Percentiles rank a stretch among this genome's conserved stretches.
phyloP scores from a whole-genome alignment of 78 protist genomes.

The Pigoraptor vietnamica region DNA sequence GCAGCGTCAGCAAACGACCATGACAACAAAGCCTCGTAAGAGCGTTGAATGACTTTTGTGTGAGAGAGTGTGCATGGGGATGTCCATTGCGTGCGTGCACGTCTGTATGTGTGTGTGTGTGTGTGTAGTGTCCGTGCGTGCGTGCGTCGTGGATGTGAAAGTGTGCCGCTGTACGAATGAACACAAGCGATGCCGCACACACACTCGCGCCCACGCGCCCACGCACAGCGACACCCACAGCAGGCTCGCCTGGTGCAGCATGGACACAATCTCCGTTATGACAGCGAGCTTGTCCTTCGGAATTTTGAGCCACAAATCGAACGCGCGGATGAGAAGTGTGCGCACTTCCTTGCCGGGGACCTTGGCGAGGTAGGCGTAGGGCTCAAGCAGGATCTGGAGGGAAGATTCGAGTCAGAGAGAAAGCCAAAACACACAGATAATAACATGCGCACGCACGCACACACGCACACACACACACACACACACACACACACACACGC shows the following conservation, averaged over 20 bases:
- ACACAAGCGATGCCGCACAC: too few relatives aligned
- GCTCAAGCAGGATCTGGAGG: not conserved
- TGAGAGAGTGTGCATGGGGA: too few relatives aligned
- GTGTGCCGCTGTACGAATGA: too few relatives aligned
- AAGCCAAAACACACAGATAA: not conserved
- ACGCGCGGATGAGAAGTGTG: slow-evolving; percentile 60
- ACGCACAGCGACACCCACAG: slow-evolving; percentile 39
- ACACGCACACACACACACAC: not conserved
- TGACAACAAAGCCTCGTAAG: too few relatives aligned
- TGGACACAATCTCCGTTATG: slow-evolving; percentile 46
- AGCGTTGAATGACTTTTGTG: too few relatives aligned
- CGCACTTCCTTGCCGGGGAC: slow-evolving; percentile 81
- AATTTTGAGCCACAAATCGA: slow-evolving; percentile 72
- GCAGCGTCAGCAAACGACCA: not conserved
- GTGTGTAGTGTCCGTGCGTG: too few relatives aligned
- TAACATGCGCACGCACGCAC: not conserved
- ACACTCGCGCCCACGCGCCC: too few relatives aligned
- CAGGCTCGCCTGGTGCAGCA: slow-evolving; percentile 74
- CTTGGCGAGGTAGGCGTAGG: not conserved
- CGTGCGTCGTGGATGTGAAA: too few relatives aligned
- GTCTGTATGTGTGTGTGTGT: too few relatives aligned
- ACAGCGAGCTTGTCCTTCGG: slow-evolving; percentile 29
- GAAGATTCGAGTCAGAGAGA: not conserved
- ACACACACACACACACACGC: not conserved
- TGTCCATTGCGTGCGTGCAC: too few relatives aligned